phyloP scores from a whole-genome alignment of 208 protist species.

The Trypanosoma melophagium region DNA sequence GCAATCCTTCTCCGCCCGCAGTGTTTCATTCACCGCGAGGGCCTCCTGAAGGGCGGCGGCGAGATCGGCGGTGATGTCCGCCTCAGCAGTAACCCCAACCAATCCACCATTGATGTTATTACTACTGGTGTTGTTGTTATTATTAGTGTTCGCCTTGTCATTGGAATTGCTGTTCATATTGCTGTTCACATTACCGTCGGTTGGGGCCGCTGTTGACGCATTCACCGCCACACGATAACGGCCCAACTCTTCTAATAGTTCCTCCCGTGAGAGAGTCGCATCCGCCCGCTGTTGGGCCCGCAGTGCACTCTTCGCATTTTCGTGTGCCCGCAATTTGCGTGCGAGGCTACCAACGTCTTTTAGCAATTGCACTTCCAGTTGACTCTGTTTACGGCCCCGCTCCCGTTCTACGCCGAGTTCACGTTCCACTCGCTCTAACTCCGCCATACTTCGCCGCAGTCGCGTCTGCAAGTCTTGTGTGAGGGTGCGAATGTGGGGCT shows the following conservation, averaged over 20 bases:
- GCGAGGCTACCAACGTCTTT: constrained; percentile 42
- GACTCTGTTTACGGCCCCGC: constrained; percentile 32
- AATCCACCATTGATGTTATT: not conserved
- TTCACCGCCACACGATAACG: constrained; percentile 5
- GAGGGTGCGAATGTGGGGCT: not conserved
- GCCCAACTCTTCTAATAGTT: constrained; percentile 16
- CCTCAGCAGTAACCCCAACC: not conserved
- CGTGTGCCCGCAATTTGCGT: constrained; percentile 38
- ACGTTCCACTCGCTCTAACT: constrained; percentile 30
- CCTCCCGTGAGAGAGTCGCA: constrained; percentile 17
- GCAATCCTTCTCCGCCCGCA: constrained; percentile 23
- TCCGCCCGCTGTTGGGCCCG: constrained; percentile 33
- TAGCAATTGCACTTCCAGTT: constrained; percentile 44
- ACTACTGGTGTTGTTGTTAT: not conserved
- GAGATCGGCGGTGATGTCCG: constrained; percentile 14
- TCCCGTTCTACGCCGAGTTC: constrained; percentile 39
- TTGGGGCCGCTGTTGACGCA: not conserved
- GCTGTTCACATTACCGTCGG: not conserved
- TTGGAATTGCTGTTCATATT: not conserved
- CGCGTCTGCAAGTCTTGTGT: not conserved
- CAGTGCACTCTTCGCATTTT: constrained; percentile 34
- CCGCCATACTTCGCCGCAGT: constrained; percentile 12
- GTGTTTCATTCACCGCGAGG: constrained; percentile 14
- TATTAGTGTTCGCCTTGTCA: not conserved
- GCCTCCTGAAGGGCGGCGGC: constrained; percentile 20